Evolutionary conservation across 495 filamentous ascomycete genomes (phyloP).

Genomic region (Aspergillus hancockii): DNA sequence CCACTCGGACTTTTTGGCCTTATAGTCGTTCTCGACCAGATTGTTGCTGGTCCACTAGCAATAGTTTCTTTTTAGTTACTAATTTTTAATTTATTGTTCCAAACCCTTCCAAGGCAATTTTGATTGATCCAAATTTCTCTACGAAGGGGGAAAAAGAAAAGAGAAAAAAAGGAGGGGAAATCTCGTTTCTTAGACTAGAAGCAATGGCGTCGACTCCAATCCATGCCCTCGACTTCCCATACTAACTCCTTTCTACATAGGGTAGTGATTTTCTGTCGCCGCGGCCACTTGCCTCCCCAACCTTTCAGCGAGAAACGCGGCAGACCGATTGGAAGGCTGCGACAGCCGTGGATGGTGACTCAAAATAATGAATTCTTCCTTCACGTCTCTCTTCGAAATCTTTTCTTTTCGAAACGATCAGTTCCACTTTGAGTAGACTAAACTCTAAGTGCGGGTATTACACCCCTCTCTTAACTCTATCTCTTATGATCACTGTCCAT

Average conservation of each 20-base stretch:
- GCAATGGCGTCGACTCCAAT: neutral
- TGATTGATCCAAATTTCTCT: neutral
- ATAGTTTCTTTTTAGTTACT: neutral
- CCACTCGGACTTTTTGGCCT: conserved; percentile 9
- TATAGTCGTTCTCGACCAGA: neutral
- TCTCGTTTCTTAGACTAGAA: conserved; percentile 2
- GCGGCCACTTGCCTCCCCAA: neutral
- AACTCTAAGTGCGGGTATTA: neutral
- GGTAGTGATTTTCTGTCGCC: conserved; percentile 11
- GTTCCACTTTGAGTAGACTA: neutral
- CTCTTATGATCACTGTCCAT: neutral
- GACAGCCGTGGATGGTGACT: neutral
- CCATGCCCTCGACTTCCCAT: conserved; percentile 3
- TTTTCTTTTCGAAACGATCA: neutral
- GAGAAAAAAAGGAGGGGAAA: conserved; percentile 1
- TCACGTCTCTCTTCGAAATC: neutral
- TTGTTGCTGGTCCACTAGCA: neutral
- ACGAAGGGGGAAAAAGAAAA: neutral
- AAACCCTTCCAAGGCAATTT: neutral
- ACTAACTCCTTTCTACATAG: neutral
- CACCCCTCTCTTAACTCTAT: neutral
- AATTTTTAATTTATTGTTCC: neutral
- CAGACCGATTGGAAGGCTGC: conserved; percentile 9
- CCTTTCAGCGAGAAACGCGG: conserved; percentile 4
- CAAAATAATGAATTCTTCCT: neutral